These are phyloP conservation scores for Mortierella claussenii DNA, from an alignment of 192 early-diverging fungal genomes.

Conservation along the genomic window DNA sequence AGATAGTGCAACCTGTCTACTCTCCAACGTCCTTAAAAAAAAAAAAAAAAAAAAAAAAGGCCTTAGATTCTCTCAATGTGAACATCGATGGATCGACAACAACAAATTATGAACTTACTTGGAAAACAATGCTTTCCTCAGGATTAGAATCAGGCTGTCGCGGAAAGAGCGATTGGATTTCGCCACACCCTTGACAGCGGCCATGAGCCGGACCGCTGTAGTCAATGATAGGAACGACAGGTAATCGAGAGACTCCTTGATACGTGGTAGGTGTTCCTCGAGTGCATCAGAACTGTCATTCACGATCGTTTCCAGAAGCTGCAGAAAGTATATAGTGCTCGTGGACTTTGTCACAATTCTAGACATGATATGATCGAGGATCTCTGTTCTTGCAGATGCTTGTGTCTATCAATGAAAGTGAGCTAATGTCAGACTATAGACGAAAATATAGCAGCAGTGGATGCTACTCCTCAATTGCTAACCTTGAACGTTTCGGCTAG, in stretches of 20 bases:
- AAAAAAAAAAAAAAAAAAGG: background rate
- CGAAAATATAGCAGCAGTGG: background rate
- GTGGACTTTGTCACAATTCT: constrained; percentile 62
- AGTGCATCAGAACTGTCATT: constrained; percentile 53
- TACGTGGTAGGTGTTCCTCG: constrained; percentile 48
- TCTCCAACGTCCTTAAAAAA: constrained; percentile 52
- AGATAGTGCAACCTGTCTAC: constrained; percentile 67
- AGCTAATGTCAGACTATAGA: no score
- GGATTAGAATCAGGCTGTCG: constrained; percentile 70
- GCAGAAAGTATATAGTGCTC: constrained; percentile 58
- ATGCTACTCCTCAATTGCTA: background rate
- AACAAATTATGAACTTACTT: constrained; percentile 42
- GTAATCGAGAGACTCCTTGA: constrained; percentile 76
- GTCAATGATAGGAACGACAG: constrained; percentile 64
- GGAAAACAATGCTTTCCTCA: constrained; percentile 77
- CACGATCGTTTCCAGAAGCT: constrained; percentile 59
- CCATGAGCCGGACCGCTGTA: constrained; percentile 65
- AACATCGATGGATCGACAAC: background rate
- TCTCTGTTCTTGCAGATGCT: constrained; percentile 71
- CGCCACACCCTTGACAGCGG: constrained; percentile 64
- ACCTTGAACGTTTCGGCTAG: constrained; percentile 64
- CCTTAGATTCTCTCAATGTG: background rate
- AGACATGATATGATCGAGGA: constrained; percentile 75
- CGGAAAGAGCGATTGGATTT: constrained; percentile 64
- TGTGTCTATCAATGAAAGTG: constrained; percentile 54